Conservation (phyloP, 225 moss, liverwort and hornwort genomes). For the Bryum argenteum region DNA sequence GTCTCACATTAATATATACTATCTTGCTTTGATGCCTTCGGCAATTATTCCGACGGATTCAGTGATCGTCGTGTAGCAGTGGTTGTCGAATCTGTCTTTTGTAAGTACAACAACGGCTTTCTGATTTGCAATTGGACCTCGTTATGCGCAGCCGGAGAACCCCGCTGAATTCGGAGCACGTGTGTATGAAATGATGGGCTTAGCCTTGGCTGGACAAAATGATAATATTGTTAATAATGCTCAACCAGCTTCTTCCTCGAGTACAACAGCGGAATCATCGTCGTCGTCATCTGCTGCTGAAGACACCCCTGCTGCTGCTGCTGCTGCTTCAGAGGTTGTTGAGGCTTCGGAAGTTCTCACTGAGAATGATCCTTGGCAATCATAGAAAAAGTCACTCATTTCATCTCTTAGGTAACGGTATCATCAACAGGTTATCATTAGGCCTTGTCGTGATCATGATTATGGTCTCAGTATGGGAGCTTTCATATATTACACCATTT, state of each 20-base stretch:
- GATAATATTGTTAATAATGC: conserved; percentile 6
- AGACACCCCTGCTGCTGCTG: neutral
- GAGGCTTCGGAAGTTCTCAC: conserved; percentile 88
- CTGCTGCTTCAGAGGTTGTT: conserved; percentile 54
- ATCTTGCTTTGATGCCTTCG: neutral
- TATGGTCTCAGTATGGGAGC: conserved; percentile 18
- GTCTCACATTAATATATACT: neutral
- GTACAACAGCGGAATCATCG: too few species aligned
- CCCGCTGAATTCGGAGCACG: conserved; percentile 88
- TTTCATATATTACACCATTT: neutral
- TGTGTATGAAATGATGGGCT: conserved; percentile 90
- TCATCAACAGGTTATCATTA: too few species aligned
- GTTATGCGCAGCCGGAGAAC: conserved; percentile 76
- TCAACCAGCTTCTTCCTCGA: conserved; percentile 26
- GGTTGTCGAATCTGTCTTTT: neutral
- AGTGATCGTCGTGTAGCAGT: neutral
- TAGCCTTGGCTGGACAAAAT: conserved; percentile 63
- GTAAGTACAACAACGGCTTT: neutral
- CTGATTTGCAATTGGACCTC: conserved; percentile 12
- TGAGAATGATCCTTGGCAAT: conserved; percentile 86
- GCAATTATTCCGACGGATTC: neutral
- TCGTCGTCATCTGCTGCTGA: too few species aligned
- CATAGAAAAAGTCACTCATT: conserved; percentile 29
- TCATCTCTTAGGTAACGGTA: neutral
- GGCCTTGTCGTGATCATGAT: conserved; percentile 1